These are phyloP conservation scores for Cryptococcus hybrid DNA, from an alignment of 1,284 basidiomycete species.

Conservation along the genomic window DNA sequence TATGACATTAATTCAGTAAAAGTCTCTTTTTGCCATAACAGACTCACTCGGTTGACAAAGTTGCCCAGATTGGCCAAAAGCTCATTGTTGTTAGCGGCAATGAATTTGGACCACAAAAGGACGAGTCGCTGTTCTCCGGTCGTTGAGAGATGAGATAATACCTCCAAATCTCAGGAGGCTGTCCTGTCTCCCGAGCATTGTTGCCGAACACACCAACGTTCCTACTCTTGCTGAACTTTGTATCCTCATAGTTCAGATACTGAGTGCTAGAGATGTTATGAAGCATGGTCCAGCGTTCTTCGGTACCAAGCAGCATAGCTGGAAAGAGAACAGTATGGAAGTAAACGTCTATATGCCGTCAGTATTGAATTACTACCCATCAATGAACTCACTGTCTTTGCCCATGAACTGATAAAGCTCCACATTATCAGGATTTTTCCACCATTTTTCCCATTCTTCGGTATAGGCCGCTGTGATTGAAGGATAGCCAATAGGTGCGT, in stretches of 20 bases:
- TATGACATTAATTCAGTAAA: conserved; percentile 11
- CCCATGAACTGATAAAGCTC: conserved; percentile 99
- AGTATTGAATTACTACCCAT: background rate
- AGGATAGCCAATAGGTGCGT: conserved; percentile 95
- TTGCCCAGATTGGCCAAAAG: conserved; percentile 97
- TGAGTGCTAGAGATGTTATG: conserved; percentile 96
- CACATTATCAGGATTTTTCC: conserved; percentile 91
- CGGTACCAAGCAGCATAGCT: conserved; percentile 83
- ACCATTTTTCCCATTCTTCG: conserved; percentile 94
- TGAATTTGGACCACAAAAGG: conserved; percentile 98
- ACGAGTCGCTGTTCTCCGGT: conserved; percentile 91
- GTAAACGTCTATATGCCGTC: conserved; percentile 64
- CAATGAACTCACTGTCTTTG: conserved; percentile 66
- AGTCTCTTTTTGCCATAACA: background rate
- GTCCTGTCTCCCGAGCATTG: conserved; percentile 87
- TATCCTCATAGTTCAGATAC: conserved; percentile 97
- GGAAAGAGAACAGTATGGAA: conserved; percentile 99
- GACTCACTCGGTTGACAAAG: conserved; percentile 83
- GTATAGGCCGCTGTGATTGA: conserved; percentile 98
- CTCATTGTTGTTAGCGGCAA: conserved; percentile 90
- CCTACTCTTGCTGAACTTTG: conserved; percentile 98
- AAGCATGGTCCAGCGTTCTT: conserved; percentile 88
- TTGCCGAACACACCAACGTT: conserved; percentile 98
- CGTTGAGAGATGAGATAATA: conserved; percentile 93
- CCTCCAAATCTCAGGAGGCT: conserved; percentile 92